Evolutionary conservation across 202 grass and related monocot species (phyloP).

Genomic region (Saccharum hybrid): DNA sequence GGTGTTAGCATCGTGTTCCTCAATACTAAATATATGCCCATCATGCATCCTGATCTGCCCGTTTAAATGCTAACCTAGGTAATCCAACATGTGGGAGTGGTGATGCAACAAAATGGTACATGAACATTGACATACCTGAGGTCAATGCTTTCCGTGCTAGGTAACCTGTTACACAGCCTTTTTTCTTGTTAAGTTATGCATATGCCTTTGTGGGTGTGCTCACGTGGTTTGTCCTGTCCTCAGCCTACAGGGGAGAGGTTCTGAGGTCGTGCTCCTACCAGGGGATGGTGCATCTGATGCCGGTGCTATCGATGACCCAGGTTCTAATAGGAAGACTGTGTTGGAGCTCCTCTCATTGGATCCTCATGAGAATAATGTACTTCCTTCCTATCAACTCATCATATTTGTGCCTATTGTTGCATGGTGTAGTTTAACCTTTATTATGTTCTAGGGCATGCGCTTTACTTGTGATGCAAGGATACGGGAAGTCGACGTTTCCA

Average conservation of each 20-base stretch:
- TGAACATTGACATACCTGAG: not conserved
- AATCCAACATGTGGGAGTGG: not conserved
- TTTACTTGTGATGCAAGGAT: not conserved
- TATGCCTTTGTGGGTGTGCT: not conserved
- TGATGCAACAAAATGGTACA: constrained; percentile 14
- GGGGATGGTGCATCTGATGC: not conserved
- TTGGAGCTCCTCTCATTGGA: not conserved
- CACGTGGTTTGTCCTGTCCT: not conserved
- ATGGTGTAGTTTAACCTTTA: not conserved
- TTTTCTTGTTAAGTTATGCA: not conserved
- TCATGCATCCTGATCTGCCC: no score
- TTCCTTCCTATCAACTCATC: not conserved
- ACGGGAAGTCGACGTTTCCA: not conserved
- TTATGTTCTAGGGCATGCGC: not conserved
- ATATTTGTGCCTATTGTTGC: no score
- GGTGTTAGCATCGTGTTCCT: no score
- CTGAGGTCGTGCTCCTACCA: not conserved
- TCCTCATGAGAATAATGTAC: not conserved
- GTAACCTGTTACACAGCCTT: not conserved
- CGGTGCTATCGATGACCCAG: not conserved
- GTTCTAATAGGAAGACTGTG: not conserved
- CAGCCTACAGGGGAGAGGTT: not conserved
- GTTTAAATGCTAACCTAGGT: not conserved
- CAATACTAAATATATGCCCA: no score
- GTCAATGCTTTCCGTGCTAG: constrained; percentile 11